These are phyloP conservation scores for Xenosphaeropsis pyriputrescens DNA, from an alignment of 2,329 filamentous ascomycete species.

Conservation along the genomic window DNA sequence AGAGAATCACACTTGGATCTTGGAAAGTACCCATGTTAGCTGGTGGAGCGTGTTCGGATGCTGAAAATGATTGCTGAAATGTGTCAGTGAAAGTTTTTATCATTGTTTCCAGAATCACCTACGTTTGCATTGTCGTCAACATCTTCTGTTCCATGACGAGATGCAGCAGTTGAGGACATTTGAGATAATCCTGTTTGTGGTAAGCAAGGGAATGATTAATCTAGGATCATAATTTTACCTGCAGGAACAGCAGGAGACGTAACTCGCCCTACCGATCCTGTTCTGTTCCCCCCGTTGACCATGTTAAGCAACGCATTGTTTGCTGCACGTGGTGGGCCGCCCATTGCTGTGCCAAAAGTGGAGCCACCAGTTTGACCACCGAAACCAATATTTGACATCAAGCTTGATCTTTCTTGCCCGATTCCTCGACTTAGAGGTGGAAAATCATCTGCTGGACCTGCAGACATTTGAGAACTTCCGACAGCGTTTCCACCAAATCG, in stretches of 20 bases:
- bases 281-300: conserved; percentile 41
- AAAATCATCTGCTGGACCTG: conserved; percentile 40
- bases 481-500: conserved; percentile 18
- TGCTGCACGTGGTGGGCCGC: conserved; percentile 22
- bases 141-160: too few species aligned
- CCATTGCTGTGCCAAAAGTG: conserved; percentile 12
- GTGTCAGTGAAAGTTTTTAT: too few species aligned
- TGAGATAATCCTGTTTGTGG: background rate
- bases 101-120: too few species aligned
- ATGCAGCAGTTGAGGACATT: background rate
- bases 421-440: conserved; percentile 47
- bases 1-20: too few species aligned
- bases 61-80: too few species aligned
- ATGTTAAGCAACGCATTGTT: conserved; percentile 50
- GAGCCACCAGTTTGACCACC: conserved; percentile 6
- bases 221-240: too few species aligned
- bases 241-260: conserved; percentile 9
- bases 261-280: conserved; percentile 24
- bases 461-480: conserved; percentile 24
- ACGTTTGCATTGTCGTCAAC: too few species aligned
- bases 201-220: too few species aligned
- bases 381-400: conserved; percentile 32
- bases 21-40: too few species aligned
- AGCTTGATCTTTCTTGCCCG: conserved; percentile 35
- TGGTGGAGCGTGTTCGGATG: too few species aligned